phyloP scores from a whole-genome alignment of 192 early-diverging fungal species.

The Dimargaris cristalligena region DNA sequence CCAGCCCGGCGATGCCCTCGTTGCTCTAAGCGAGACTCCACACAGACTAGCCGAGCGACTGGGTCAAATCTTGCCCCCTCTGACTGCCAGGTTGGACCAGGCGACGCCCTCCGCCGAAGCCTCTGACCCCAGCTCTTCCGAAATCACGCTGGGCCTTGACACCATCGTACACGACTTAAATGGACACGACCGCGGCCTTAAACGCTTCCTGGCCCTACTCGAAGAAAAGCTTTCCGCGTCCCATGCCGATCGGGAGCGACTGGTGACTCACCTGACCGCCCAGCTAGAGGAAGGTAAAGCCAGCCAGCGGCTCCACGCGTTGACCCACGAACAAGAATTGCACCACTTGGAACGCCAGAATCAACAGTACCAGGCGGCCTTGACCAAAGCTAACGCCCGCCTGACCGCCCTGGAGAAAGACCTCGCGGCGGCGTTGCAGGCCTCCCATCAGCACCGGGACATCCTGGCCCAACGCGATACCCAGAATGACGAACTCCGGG shows the following conservation, averaged over 20 bases:
- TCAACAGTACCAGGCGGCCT: background rate
- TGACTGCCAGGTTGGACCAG: too few species aligned
- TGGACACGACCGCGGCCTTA: too few species aligned
- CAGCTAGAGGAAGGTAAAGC: constrained; percentile 5
- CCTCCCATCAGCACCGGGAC: background rate
- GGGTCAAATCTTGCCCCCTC: too few species aligned
- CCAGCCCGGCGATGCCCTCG: too few species aligned
- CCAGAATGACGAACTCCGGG: background rate
- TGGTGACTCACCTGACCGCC: background rate
- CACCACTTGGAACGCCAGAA: constrained; percentile 1
- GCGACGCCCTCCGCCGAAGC: too few species aligned
- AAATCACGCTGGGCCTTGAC: too few species aligned
- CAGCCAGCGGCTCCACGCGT: background rate
- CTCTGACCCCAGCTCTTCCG: too few species aligned
- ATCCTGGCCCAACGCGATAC: background rate
- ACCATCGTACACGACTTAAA: too few species aligned
- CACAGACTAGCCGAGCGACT: too few species aligned
- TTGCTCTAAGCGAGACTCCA: too few species aligned
- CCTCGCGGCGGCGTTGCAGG: background rate
- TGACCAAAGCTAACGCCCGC: background rate
- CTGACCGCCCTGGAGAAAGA: background rate
- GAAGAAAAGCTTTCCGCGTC: too few species aligned
- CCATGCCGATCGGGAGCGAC: background rate
- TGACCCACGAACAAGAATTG: constrained; percentile 10
- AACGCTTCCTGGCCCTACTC: too few species aligned